Percentiles rank a stretch among this genome's conserved stretches.
These are phyloP conservation scores for Arthrinium phaeospermum DNA, from an alignment of 2,329 filamentous ascomycete species.

Conservation along the genomic window DNA sequence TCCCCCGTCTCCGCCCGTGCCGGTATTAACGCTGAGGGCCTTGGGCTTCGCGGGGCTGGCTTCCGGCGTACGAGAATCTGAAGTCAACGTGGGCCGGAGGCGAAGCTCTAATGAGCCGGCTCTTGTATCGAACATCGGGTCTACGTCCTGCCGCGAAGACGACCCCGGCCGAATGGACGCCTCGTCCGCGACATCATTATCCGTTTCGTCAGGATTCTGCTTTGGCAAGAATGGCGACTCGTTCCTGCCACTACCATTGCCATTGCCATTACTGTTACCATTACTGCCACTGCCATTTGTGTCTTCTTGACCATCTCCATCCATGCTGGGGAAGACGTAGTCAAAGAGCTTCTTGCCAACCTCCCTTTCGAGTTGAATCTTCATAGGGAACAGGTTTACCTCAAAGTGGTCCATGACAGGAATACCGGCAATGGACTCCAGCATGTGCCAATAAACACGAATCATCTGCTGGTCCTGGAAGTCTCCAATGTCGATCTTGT, in stretches of 20 bases:
- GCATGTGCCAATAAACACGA: constrained; percentile 95
- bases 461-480: constrained; percentile 81
- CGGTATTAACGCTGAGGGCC: constrained; percentile 54
- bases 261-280: constrained; percentile 41
- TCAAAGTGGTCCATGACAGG: constrained; percentile 97
- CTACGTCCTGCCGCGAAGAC: constrained; percentile 49
- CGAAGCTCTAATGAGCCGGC: constrained; percentile 81
- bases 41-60: constrained; percentile 49
- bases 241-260: constrained; percentile 51
- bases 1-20: constrained; percentile 42
- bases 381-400: constrained; percentile 89
- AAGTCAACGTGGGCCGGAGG: constrained; percentile 80
- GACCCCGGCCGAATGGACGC: constrained; percentile 47
- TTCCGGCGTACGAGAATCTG: constrained; percentile 48
- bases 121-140: constrained; percentile 62
- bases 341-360: constrained; percentile 93
- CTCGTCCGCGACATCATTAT: constrained; percentile 53
- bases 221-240: constrained; percentile 66
- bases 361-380: constrained; percentile 90
- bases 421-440: constrained; percentile 97
- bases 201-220: constrained; percentile 52
- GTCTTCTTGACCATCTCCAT: constrained; percentile 46
- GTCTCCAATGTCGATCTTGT: constrained; percentile 57
- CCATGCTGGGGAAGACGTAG: constrained; percentile 92
- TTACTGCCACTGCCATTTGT: constrained; percentile 23